A percentile compares a stretch with the other conserved stretches of the same genome.
These are phyloP conservation scores for Aureobasidium sp. DNA, from an alignment of 2,329 filamentous ascomycete genomes.

Conservation along the genomic window DNA sequence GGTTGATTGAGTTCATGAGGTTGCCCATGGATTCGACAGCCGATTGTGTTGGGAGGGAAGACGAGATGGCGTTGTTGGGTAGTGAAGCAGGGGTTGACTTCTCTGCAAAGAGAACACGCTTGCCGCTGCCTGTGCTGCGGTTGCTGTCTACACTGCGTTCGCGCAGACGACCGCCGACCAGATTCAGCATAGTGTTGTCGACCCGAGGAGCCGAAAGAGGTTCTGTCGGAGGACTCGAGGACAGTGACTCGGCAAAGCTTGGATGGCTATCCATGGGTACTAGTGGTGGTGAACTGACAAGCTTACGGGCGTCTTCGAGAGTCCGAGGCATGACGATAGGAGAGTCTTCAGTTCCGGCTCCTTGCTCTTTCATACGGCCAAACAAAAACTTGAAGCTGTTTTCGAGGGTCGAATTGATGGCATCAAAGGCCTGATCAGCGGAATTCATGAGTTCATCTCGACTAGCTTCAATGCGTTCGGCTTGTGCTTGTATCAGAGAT, in stretches of 20 bases:
- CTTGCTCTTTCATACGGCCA: conserved; percentile 72
- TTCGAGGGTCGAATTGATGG: conserved; percentile 80
- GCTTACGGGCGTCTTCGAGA: conserved; percentile 81
- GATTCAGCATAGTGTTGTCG: conserved; percentile 61
- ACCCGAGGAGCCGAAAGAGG: conserved; percentile 20
- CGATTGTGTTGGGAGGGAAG: conserved; percentile 16
- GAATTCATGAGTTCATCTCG: conserved; percentile 61
- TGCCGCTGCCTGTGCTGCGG: conserved; percentile 55
- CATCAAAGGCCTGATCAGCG: conserved; percentile 87
- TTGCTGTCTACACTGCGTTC: conserved; percentile 73
- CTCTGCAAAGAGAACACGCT: conserved; percentile 45
- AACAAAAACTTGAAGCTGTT: conserved; percentile 92
- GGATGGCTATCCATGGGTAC: conserved; percentile 23
- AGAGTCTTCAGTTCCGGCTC: conserved; percentile 32
- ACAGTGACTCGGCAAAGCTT: background rate
- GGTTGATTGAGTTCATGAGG: conserved; percentile 29
- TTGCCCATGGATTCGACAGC: conserved; percentile 23
- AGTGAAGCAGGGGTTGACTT: background rate
- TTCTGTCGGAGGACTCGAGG: conserved; percentile 19
- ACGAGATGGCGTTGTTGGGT: background rate
- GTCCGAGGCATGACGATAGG: conserved; percentile 66
- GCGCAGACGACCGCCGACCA: conserved; percentile 63
- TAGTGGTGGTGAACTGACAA: conserved; percentile 64
- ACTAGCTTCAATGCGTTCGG: conserved; percentile 76
- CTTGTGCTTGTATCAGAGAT: conserved; percentile 77